Percentiles rank a stretch among this genome's conserved stretches.
Evolutionary conservation across 257 asterid species (phyloP).

Genomic region (Scutellaria galericulata): DNA sequence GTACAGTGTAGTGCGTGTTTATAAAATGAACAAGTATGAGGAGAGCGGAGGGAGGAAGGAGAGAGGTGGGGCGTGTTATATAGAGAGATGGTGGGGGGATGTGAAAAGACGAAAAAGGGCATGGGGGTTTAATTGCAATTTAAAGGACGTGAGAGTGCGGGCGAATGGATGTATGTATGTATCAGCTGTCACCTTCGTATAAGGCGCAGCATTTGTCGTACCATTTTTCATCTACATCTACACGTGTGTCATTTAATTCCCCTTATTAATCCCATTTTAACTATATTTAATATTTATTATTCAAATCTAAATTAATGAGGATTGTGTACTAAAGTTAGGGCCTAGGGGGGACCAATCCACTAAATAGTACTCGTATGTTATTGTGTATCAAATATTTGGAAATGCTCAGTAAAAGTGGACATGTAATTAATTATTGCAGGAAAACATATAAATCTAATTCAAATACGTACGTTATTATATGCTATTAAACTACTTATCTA

Average conservation of each 20-base stretch:
- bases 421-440: too few species aligned
- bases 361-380: too few species aligned
- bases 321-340: too few species aligned
- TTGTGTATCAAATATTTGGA: too few species aligned
- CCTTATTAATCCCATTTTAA: background rate
- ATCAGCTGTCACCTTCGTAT: slow-evolving; percentile 43
- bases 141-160: slow-evolving; percentile 21
- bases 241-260: slow-evolving; percentile 36
- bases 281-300: background rate
- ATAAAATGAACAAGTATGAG: background rate
- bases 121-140: slow-evolving; percentile 21
- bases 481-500: too few species aligned
- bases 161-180: slow-evolving; percentile 18
- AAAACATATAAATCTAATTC: too few species aligned
- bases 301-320: background rate
- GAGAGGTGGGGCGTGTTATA: slow-evolving; percentile 35
- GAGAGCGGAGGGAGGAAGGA: slow-evolving; percentile 23
- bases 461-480: too few species aligned
- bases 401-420: too few species aligned
- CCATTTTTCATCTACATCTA: slow-evolving; percentile 30
- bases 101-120: slow-evolving; percentile 48
- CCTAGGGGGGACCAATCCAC: background rate
- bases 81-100: slow-evolving; percentile 16
- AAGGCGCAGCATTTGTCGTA: slow-evolving; percentile 39
- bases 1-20: slow-evolving; percentile 11